These are phyloP conservation scores for Pistacia atlantica DNA, from an alignment of 345 rosid species.

Conservation along the genomic window DNA sequence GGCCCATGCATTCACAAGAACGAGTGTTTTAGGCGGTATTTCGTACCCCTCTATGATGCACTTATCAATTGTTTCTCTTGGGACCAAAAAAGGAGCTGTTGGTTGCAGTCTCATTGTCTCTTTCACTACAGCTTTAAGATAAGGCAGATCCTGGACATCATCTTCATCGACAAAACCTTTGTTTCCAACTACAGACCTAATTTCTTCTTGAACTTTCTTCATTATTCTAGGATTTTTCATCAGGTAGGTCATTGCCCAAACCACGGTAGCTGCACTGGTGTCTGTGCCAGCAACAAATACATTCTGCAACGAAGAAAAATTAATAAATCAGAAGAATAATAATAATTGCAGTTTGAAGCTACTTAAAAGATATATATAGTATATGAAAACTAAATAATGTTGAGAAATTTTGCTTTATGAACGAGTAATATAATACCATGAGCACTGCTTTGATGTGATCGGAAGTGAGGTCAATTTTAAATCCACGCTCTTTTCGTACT, in stretches of 20 bases:
- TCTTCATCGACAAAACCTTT: constrained; percentile 36
- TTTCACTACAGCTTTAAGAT: constrained; percentile 32
- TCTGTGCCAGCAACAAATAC: constrained; percentile 38
- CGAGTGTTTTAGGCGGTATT: background rate
- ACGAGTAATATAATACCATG: constrained; percentile 28
- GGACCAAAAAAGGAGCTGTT: background rate
- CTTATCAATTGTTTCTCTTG: background rate
- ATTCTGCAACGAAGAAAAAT: constrained; percentile 18
- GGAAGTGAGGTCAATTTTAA: constrained; percentile 24
- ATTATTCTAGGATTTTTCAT: constrained; percentile 33
- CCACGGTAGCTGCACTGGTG: constrained; percentile 26
- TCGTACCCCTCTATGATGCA: background rate
- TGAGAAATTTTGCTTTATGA: no score
- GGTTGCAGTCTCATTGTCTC: constrained; percentile 31
- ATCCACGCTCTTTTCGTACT: constrained; percentile 22
- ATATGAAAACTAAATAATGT: no score
- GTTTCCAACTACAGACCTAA: constrained; percentile 18
- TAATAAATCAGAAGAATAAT: no score
- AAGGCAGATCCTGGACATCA: constrained; percentile 25
- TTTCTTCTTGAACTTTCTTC: constrained; percentile 38
- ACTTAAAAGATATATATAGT: no score
- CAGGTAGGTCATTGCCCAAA: constrained; percentile 41
- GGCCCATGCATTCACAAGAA: constrained; percentile 36
- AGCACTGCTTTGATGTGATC: constrained; percentile 57
- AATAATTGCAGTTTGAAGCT: no score